Base-by-base conservation (phyloP, 2,329 filamentous ascomycete genomes). In the Phialemoniopsis sp. region DNA sequence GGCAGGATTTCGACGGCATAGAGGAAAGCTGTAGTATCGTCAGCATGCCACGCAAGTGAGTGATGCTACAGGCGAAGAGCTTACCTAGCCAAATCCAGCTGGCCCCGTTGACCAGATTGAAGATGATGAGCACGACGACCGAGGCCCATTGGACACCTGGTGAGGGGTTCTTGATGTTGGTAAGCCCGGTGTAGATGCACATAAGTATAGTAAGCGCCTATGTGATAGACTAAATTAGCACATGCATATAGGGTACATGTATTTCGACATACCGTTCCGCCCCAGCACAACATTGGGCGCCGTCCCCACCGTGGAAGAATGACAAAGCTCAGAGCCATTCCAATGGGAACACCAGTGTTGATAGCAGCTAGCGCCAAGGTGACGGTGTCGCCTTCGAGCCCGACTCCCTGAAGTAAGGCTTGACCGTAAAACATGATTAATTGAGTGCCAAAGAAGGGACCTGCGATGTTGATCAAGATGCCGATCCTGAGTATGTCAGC, bases 71-170 rank as follows among this genome's bases (percentile, higher is more conserved):
- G 21, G 21, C 21, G 21, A 26, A 26, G 21, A 8, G 18, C 33
- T 19, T 15, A 34, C 33, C 33, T 8, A 34, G 33, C 33, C 33
- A 34, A 15, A 34, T 34, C 33, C 33, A 34, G 18, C 33, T 34
- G 6, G 18, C 15, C 5, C 33, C 33, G 18, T 34, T 34, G 13
- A 34, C 14, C 33, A 34, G 8, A 13, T 34, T 34, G 33, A 34
- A 34, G 33, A 34, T 16, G 13, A 34, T 34, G 14, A 34, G 33
- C 5, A 34, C 18, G n/a, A 34, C 33, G 33, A 34, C 33, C 8
- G 33, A 9, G 13, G 15, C 33, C 33, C 33, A 34, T 21, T 34
- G 33, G 18, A 34, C 33, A 21, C 33, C 33, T 13, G 14, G 16
- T 16, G 33, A 34, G 6, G 33, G 33, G 18, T 34, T 34, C 13